phyloP scores from a whole-genome alignment of 306 rosid species.

The Castanea sativa region DNA sequence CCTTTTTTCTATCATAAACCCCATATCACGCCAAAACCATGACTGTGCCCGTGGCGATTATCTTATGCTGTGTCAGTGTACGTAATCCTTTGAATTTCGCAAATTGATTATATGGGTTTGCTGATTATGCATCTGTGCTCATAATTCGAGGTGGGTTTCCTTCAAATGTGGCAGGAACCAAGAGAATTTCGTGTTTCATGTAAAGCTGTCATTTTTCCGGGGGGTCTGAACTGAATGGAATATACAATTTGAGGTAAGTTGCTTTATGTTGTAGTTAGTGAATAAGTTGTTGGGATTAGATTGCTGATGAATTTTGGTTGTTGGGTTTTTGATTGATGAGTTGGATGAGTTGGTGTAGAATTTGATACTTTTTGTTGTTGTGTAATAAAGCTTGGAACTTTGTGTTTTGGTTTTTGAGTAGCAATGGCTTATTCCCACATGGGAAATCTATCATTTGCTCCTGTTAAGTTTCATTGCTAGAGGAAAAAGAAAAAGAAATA shows the following conservation, averaged over 20 bases:
- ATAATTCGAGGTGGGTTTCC: constrained; percentile 34
- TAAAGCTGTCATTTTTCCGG: constrained; percentile 10
- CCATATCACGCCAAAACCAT: constrained; percentile 24
- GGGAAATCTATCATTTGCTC: background rate
- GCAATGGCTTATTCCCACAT: background rate
- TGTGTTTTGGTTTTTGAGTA: constrained; percentile 8
- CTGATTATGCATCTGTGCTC: constrained; percentile 14
- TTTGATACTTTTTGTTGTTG: constrained; percentile 10
- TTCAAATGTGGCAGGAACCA: constrained; percentile 8
- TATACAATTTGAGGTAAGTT: constrained; percentile 19
- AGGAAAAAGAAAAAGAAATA: background rate
- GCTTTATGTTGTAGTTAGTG: background rate
- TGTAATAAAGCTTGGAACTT: background rate
- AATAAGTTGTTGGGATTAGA: constrained; percentile 13
- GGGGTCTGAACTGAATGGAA: background rate
- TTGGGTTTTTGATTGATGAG: background rate
- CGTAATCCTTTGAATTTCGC: constrained; percentile 15
- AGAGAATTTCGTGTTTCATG: constrained; percentile 19
- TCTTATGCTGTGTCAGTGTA: constrained; percentile 1
- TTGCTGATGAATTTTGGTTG: background rate
- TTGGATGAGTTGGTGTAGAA: background rate
- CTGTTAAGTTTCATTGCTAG: background rate
- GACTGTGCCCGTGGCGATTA: constrained; percentile 8
- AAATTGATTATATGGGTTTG: constrained; percentile 28
- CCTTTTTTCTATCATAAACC: constrained; percentile 6